Conservation (phyloP, 371 early-diverging fungal genomes). For the Zopfochytrium polystomum region DNA sequence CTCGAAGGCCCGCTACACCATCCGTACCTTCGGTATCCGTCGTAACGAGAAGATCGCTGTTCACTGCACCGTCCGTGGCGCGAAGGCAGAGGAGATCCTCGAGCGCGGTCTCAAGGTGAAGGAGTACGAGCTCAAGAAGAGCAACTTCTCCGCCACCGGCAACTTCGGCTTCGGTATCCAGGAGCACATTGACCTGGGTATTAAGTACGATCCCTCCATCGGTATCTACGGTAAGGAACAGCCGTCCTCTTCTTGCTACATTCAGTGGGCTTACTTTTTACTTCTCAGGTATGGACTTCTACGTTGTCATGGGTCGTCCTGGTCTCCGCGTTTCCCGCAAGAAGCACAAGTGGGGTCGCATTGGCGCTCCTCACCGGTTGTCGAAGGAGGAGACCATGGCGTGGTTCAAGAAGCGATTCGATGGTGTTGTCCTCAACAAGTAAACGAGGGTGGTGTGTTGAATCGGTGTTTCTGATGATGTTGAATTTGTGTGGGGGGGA, state of each 20-base stretch:
- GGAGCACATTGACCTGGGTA: slow-evolving; percentile 99
- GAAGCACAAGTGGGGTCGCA: slow-evolving; percentile 81
- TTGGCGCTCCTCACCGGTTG: slow-evolving; percentile 94
- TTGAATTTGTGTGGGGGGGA: no score
- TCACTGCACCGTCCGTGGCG: slow-evolving; percentile 98
- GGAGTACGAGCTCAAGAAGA: slow-evolving; percentile 96
- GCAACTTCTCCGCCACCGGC: slow-evolving; percentile 97
- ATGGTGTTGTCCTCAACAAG: slow-evolving; percentile 85
- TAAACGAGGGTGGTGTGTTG: slow-evolving; percentile 47
- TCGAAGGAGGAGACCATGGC: slow-evolving; percentile 73
- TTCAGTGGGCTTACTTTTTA: neutral
- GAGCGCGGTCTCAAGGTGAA: slow-evolving; percentile 99
- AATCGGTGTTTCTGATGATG: no score
- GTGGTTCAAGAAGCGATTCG: slow-evolving; percentile 78
- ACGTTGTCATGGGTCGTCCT: slow-evolving; percentile 97
- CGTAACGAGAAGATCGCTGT: slow-evolving; percentile 99
- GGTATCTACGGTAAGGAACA: slow-evolving; percentile 75
- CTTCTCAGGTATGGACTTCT: slow-evolving; percentile 84
- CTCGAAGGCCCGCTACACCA: slow-evolving; percentile 99
- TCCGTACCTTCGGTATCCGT: slow-evolving; percentile 99
- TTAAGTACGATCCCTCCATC: slow-evolving; percentile 99
- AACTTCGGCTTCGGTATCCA: slow-evolving; percentile 99
- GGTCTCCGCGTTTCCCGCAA: slow-evolving; percentile 97
- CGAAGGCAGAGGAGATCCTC: slow-evolving; percentile 93
- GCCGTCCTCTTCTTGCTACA: slow-evolving; percentile 4